Evolutionary conservation across 768 basidiomycete genomes (phyloP), one percentile per base, ranked within the genome.

Genomic region (Collybia sp.): DNA sequence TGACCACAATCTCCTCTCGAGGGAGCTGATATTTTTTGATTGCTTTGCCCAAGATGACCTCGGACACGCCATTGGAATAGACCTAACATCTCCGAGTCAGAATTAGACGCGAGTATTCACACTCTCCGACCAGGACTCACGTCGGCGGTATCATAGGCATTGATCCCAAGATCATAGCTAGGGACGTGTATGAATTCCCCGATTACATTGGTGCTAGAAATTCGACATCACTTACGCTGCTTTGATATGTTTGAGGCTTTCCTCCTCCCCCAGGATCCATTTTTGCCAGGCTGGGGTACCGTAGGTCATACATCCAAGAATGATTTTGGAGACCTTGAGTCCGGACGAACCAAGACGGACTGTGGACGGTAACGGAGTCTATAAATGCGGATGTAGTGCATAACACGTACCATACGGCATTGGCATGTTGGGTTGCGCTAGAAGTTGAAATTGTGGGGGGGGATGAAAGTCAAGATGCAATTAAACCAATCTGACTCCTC

Each of bases 261-360:
- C 76, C 19, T 76, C 72, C 47, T 79, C 76, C 6, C 58, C 61
- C 1, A 79, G 54, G 17, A 70, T 62, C 74, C 74, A 73, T 33
- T 54, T 47, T 56, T 77, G 71, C 76, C 80, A 83, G 11, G 74
- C 67, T 11, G 72, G 63, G 9, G 57, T 58, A 18, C 75, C 82
- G 52, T 82, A 83, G n/a, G 69, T 66, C 81, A 83, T 80, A 33
- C 71, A 74, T 1, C 83, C 85, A 0, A 86, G 66, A 35, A 85
- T 82, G 41, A 85, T 69, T 60, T 72, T 78, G 18, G 82, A 84
- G 1, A 86, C 74, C 57, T 84, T 78, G 35, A 81, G 61, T 2
- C 82, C 83, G 0, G 77, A 80, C 5, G 73, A 69, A 12, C 74
- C 73, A 10, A 76, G 54, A 17, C 68, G 65, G 53, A 64, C 83